Conservation (phyloP, 2,329 filamentous ascomycete species). For the Bertia moriformis region DNA sequence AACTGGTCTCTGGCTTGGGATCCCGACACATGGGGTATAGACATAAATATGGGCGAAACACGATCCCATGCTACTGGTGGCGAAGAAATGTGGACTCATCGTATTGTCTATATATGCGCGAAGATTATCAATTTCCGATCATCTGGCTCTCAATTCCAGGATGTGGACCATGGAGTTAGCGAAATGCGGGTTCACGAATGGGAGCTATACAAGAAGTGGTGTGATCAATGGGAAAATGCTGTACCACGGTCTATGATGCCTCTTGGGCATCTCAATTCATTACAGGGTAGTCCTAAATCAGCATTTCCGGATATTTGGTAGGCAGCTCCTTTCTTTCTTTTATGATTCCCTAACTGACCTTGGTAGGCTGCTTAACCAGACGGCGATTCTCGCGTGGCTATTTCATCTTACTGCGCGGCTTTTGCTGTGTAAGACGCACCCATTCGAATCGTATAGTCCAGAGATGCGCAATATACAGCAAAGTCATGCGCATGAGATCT, state of each 20-base stretch:
- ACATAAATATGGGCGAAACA: constrained; percentile 42
- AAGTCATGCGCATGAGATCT: constrained; percentile 59
- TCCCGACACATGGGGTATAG: constrained; percentile 51
- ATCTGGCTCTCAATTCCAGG: constrained; percentile 15
- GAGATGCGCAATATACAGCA: constrained; percentile 44
- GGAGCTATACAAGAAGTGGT: constrained; percentile 39
- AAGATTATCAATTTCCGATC: constrained; percentile 50
- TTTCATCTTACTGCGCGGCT: neutral
- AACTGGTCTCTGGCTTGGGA: constrained; percentile 56
- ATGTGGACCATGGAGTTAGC: neutral
- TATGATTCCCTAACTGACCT: neutral
- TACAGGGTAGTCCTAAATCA: constrained; percentile 25
- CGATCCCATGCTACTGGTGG: constrained; percentile 27
- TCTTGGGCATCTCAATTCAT: constrained; percentile 41
- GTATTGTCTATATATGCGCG: constrained; percentile 52
- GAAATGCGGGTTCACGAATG: constrained; percentile 38
- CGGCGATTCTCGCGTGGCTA: neutral
- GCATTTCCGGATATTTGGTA: neutral
- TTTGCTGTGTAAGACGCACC: neutral
- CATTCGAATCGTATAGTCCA: constrained; percentile 7
- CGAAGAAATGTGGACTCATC: constrained; percentile 51
- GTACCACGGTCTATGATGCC: constrained; percentile 52
- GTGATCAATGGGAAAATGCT: constrained; percentile 44
- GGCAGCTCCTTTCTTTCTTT: neutral
- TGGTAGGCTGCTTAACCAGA: neutral